Evolutionary conservation across 352 stramenopile species (phyloP).

Genomic region (Phytophthora crassamura): DNA sequence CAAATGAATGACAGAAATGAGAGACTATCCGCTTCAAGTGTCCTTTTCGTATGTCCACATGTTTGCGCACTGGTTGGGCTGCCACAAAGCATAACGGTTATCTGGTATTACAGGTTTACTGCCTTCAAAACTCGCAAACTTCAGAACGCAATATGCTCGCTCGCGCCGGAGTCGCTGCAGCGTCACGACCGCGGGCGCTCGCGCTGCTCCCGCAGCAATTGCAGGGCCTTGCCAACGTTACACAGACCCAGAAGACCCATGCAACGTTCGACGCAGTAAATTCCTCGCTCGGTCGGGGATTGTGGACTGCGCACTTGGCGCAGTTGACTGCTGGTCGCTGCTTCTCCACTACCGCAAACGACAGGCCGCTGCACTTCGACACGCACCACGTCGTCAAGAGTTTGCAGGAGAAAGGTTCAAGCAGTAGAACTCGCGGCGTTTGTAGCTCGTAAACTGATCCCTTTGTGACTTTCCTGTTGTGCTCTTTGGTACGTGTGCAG

Average conservation of each 20-base stretch:
- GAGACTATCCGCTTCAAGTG: conserved; percentile 9
- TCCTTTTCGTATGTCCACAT: conserved; percentile 11
- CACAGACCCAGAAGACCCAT: neutral
- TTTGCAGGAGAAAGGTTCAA: conserved; percentile 75
- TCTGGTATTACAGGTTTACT: too few species aligned
- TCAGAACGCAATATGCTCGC: conserved; percentile 32
- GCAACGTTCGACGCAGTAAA: neutral
- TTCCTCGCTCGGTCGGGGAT: conserved; percentile 1
- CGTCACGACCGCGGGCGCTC: conserved; percentile 11
- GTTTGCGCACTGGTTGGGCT: too few species aligned
- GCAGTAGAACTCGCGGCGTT: neutral
- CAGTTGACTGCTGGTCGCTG: conserved; percentile 17
- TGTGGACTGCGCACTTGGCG: neutral
- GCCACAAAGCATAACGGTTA: too few species aligned
- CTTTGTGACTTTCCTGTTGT: neutral
- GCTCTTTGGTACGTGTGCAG: conserved; percentile 36
- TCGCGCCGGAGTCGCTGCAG: conserved; percentile 6
- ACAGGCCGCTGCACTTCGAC: conserved; percentile 42
- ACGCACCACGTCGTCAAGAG: conserved; percentile 82
- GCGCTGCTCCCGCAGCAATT: conserved; percentile 9
- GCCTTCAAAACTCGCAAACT: neutral
- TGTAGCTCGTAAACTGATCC: too few species aligned
- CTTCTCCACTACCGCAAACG: conserved; percentile 24
- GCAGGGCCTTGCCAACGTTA: conserved; percentile 1
- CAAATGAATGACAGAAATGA: conserved; percentile 40